These are phyloP conservation scores for Russula sp. DNA, from an alignment of 768 basidiomycete genomes.

Conservation along the genomic window DNA sequence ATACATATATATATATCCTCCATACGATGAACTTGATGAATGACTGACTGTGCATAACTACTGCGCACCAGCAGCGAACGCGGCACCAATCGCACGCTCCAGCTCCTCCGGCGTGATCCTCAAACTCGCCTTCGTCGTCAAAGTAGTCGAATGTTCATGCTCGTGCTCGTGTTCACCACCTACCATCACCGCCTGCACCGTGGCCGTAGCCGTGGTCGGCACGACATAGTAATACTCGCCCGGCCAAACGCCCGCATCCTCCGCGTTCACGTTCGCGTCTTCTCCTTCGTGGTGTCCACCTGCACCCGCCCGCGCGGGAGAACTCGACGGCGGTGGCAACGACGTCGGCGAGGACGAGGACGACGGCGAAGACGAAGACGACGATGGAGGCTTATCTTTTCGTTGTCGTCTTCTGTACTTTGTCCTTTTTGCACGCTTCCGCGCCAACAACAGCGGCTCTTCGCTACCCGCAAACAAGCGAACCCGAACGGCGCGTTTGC, in stretches of 20 bases:
- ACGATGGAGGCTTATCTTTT: neutral
- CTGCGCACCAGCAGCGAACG: constrained; percentile 3
- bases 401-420: neutral
- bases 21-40: too few relatives aligned
- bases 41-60: too few relatives aligned
- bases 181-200: too few relatives aligned
- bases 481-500: neutral
- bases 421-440: neutral
- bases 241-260: constrained; percentile 2
- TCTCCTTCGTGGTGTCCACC: neutral
- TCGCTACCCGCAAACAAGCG: neutral
- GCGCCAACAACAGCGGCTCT: neutral
- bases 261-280: neutral
- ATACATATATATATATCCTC: neutral
- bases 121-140: neutral
- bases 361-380: neutral
- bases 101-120: constrained; percentile 11
- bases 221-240: too few relatives aligned
- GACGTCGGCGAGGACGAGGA: neutral
- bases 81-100: constrained; percentile 9
- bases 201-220: too few relatives aligned
- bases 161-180: neutral
- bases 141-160: neutral
- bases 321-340: too few relatives aligned
- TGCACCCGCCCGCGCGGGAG: too few relatives aligned